These are phyloP conservation scores for Saccharomyces uvarum DNA, from an alignment of 1,139 yeast species.

Conservation along the genomic window DNA sequence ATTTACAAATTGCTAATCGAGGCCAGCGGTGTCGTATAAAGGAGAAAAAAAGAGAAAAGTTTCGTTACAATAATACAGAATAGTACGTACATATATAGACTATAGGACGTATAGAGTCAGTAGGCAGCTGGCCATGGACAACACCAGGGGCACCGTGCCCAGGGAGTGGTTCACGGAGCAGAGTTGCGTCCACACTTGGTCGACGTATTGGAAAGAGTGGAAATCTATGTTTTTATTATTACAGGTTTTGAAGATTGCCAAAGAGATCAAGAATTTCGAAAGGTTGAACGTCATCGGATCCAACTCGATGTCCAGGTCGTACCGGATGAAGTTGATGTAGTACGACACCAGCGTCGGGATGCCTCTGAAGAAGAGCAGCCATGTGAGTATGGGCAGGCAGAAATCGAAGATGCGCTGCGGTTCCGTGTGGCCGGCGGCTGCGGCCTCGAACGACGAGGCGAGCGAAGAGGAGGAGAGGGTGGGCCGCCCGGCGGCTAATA, in stretches of 20 bases:
- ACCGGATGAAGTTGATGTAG: conserved; percentile 29
- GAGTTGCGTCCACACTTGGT: conserved; percentile 6
- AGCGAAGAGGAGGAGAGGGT: neutral
- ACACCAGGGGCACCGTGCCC: conserved; percentile 20
- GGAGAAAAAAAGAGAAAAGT: neutral
- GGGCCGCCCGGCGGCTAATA: neutral
- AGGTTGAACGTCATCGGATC: conserved; percentile 30
- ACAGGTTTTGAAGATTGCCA: conserved; percentile 1
- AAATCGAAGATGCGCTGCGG: neutral
- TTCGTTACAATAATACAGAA: conserved; percentile 2
- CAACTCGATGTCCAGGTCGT: conserved; percentile 22
- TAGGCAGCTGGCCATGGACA: conserved; percentile 18
- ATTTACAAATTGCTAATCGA: conserved; percentile 28
- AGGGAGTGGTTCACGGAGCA: conserved; percentile 11
- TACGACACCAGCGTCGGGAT: conserved; percentile 24
- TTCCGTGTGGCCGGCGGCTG: neutral
- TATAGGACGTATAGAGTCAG: conserved; percentile 21
- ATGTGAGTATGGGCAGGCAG: conserved; percentile 8
- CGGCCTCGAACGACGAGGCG: conserved; percentile 1
- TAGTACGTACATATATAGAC: conserved; percentile 4
- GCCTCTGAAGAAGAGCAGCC: conserved; percentile 18
- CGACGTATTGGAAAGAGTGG: neutral
- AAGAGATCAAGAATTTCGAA: conserved; percentile 16
- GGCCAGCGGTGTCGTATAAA: neutral
- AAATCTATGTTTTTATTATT: neutral